Conservation (phyloP, 2,329 filamentous ascomycete genomes). For the Knufia petricola region DNA sequence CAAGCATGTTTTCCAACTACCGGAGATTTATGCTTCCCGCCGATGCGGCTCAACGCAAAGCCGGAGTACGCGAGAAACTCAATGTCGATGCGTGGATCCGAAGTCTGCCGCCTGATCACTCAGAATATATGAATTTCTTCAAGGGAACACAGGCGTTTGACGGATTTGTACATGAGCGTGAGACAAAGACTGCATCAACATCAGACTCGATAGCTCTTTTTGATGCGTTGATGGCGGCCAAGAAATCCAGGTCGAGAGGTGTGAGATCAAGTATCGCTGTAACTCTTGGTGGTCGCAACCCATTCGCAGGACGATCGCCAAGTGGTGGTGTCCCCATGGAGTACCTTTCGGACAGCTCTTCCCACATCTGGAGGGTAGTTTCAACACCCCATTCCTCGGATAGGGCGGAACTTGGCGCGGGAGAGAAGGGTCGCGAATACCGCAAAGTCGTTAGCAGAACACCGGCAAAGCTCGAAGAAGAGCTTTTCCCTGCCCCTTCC, state of each 20-base stretch:
- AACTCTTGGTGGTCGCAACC: slow-evolving; percentile 41
- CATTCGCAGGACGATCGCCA: slow-evolving; percentile 31
- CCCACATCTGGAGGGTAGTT: slow-evolving; percentile 56
- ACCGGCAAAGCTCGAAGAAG: slow-evolving; percentile 73
- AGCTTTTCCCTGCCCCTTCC: slow-evolving; percentile 44
- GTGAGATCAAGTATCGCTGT: slow-evolving; percentile 7
- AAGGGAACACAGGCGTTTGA: slow-evolving; percentile 58
- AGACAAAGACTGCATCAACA: slow-evolving; percentile 35
- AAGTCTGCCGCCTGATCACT: slow-evolving; percentile 54
- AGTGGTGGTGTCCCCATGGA: slow-evolving; percentile 33
- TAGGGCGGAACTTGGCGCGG: slow-evolving; percentile 18
- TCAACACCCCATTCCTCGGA: slow-evolving; percentile 48
- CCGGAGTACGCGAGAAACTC: slow-evolving; percentile 52
- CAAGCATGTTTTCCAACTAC: slow-evolving; percentile 60
- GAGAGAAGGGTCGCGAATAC: slow-evolving; percentile 43
- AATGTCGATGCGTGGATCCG: slow-evolving; percentile 58
- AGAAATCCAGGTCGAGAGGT: slow-evolving; percentile 6
- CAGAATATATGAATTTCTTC: slow-evolving; percentile 53
- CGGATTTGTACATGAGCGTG: slow-evolving; percentile 56
- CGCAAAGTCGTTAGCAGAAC: slow-evolving; percentile 52
- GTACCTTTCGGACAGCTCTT: slow-evolving; percentile 53
- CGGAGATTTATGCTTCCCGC: slow-evolving; percentile 53
- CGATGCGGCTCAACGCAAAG: slow-evolving; percentile 51
- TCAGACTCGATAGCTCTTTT: slow-evolving; percentile 15
- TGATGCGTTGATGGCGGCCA: slow-evolving; percentile 8